Base-by-base conservation (phyloP, 2,329 filamentous ascomycete species). In the Aspergillus sp. region DNA sequence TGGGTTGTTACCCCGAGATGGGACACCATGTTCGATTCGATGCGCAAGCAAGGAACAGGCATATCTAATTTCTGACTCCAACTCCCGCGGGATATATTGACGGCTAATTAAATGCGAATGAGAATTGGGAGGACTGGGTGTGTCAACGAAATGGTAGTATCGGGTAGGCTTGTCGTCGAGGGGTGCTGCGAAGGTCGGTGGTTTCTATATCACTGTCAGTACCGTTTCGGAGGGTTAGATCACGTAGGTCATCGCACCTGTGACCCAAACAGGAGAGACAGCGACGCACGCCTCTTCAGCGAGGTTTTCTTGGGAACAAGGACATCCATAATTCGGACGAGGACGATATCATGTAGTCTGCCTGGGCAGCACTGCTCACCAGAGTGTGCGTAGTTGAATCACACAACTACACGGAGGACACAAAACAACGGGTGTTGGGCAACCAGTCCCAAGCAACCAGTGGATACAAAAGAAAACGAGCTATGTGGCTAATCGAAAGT, bases 121-220 rank as follows among this genome's bases (percentile, higher is more conserved):
- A 4, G 73, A 70, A 24, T 67, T 63, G 50, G 67, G 71, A 52
- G 68, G 65, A 23, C 66, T 66, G 1, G 70, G 64, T 6, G 73
- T 72, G 46, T 76, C 74, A 14, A 66, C 66, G 54, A 76, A 73
- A 43, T 73, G 68, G 58, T 73, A 75, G 43, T 65, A 62, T 17
- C 67, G 64, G 12, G 57, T 64, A 33, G 54, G 43, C 35, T 69
- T 55, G 7, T 60, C 59, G 41, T 62, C 27, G 45, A 57, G 41
- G 54, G 50, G 15, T 31, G 59, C 23, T 33, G 59, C 45, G 17
- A 61, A 62, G 21, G 60, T 61, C 33, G 62, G 59, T 19, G 59
- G 52, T 57, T 63, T 66, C 62, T 64, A 52, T 6, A n/a, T 4
- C 11, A 21, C 17, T 56, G 31, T 48, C 44, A 33, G 41, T 11